These are phyloP conservation scores for Trypanosoma congolense DNA, from an alignment of 208 protist genomes.

Conservation along the genomic window DNA sequence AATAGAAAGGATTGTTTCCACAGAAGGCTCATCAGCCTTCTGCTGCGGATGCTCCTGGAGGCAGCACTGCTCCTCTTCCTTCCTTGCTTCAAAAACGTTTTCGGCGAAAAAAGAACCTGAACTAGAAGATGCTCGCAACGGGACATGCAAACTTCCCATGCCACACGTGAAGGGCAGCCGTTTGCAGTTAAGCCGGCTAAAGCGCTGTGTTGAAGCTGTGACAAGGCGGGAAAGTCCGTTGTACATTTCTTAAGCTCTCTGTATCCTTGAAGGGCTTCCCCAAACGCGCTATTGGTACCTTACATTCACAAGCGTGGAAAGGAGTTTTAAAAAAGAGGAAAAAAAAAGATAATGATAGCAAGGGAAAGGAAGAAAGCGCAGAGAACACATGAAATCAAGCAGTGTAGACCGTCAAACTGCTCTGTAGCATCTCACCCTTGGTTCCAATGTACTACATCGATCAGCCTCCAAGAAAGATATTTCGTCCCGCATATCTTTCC, in stretches of 20 bases:
- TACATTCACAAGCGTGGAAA: no score
- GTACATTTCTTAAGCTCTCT: neutral
- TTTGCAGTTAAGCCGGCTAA: no score
- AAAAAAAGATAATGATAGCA: neutral
- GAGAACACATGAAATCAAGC: no score
- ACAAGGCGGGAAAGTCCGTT: constrained; percentile 1
- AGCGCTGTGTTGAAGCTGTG: neutral
- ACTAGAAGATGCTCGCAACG: neutral
- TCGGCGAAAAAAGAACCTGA: constrained; percentile 4
- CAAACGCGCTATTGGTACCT: no score
- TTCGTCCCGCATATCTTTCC: no score
- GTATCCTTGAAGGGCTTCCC: neutral
- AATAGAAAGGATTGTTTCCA: constrained; percentile 29
- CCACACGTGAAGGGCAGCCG: no score
- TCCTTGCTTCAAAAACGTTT: constrained; percentile 14
- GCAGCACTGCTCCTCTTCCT: neutral
- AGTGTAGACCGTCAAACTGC: no score
- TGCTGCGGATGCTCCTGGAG: neutral
- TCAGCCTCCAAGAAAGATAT: no score
- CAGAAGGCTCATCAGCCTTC: constrained; percentile 15
- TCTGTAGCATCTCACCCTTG: no score
- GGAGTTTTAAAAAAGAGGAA: neutral
- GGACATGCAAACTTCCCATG: constrained; percentile 10
- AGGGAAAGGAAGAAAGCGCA: neutral
- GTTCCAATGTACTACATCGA: no score